Conservation (phyloP, 441 rosid genomes). For the Mallotus repandus region DNA sequence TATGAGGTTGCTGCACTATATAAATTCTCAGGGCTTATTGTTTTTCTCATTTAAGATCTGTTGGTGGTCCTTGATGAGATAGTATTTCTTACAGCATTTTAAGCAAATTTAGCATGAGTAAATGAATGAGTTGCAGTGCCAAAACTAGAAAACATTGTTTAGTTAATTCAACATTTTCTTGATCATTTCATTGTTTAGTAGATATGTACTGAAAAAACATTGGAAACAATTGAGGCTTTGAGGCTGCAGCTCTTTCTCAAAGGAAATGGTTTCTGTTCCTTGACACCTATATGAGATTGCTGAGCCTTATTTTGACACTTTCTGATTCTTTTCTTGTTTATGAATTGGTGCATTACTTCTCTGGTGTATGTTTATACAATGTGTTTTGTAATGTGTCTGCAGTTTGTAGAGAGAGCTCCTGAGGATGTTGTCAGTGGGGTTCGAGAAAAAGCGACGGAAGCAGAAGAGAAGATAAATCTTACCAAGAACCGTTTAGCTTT, state of each 20-base stretch:
- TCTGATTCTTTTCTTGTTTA: not conserved
- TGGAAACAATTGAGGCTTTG: not conserved
- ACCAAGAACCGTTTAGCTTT: conserved; percentile 73
- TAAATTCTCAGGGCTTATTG: not conserved
- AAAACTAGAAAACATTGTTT: no score
- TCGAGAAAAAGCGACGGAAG: conserved; percentile 75
- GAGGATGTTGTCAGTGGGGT: conserved; percentile 83
- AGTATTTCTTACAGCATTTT: no score
- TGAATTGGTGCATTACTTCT: not conserved
- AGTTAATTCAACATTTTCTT: not conserved
- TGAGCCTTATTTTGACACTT: not conserved
- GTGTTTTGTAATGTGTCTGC: conserved; percentile 22
- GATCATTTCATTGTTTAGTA: not conserved
- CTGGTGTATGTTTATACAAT: not conserved
- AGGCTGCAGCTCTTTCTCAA: not conserved
- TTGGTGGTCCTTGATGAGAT: not conserved
- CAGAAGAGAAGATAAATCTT: conserved; percentile 80
- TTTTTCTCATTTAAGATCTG: not conserved
- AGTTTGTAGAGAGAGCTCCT: conserved; percentile 86
- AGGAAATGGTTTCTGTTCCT: not conserved
- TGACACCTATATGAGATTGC: not conserved
- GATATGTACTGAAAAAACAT: not conserved
- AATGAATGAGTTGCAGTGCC: no score
- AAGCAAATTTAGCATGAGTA: no score
- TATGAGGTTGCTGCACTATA: not conserved